A percentile compares a stretch with the other conserved stretches of the same genome.
Conservation (phyloP, 441 rosid genomes). For the Adansonia rubrostipa region DNA sequence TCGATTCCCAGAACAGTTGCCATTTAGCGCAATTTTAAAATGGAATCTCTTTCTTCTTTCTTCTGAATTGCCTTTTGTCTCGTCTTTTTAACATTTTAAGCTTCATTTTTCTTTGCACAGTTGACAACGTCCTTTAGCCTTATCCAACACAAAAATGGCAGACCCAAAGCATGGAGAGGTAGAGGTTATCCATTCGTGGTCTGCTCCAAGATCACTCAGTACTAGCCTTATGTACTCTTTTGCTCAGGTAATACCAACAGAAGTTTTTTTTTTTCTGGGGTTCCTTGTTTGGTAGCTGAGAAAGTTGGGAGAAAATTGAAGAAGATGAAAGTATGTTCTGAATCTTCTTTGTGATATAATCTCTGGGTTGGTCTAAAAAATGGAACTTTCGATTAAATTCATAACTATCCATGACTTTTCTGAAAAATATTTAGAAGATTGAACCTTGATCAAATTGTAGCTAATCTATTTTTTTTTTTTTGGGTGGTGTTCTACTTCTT, state of each 20-base stretch:
- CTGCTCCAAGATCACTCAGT: slow-evolving; percentile 91
- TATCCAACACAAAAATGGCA: slow-evolving; percentile 25
- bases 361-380: neutral
- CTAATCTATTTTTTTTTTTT: neutral
- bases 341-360: neutral
- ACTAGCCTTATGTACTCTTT: slow-evolving; percentile 86
- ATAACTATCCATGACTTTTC: neutral
- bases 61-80: neutral
- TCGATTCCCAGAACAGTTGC: neutral
- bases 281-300: slow-evolving; percentile 18
- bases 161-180: slow-evolving; percentile 34
- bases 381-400: neutral
- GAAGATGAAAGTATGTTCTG: slow-evolving; percentile 15
- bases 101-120: too few species aligned
- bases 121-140: neutral
- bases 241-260: slow-evolving; percentile 55
- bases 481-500: too few species aligned
- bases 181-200: slow-evolving; percentile 84
- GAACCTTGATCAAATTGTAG: neutral
- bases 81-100: too few species aligned
- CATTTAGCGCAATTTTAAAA: too few species aligned
- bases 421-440: neutral
- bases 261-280: neutral
- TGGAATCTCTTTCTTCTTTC: neutral
- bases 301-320: neutral